phyloP scores from a whole-genome alignment of 148 eudicot species.

The Persicaria maculosa region DNA sequence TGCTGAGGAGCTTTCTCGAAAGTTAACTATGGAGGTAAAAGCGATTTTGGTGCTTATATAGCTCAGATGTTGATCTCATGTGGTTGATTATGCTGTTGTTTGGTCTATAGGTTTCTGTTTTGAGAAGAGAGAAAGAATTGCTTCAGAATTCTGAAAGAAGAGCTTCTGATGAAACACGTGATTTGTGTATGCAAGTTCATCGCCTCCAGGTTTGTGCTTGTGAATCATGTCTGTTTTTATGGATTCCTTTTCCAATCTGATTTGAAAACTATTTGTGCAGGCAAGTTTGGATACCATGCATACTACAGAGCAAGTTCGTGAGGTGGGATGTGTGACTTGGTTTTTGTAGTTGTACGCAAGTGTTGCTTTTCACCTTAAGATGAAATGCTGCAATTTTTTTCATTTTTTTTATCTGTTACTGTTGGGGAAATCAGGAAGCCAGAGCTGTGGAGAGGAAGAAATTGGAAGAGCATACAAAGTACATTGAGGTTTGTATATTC shows the following conservation, averaged over 20 bases:
- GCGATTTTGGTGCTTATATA: neutral
- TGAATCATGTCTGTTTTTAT: neutral
- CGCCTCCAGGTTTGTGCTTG: constrained; percentile 55
- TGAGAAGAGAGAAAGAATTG: constrained; percentile 76
- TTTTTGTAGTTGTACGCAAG: neutral
- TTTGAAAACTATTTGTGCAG: constrained; percentile 17
- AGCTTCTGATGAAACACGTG: constrained; percentile 79
- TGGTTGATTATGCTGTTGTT: constrained; percentile 4
- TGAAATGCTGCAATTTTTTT: neutral
- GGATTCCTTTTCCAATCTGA: neutral
- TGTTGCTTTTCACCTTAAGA: neutral
- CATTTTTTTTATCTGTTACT: neutral
- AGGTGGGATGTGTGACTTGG: constrained; percentile 24
- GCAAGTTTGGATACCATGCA: constrained; percentile 78
- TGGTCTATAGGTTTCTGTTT: constrained; percentile 42
- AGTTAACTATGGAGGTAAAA: constrained; percentile 64
- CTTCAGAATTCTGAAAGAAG: constrained; percentile 74
- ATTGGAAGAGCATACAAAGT: constrained; percentile 59
- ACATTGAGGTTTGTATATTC: constrained; percentile 50
- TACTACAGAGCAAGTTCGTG: constrained; percentile 69
- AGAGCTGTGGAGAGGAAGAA: constrained; percentile 69
- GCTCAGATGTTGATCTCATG: neutral
- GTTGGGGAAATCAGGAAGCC: constrained; percentile 41
- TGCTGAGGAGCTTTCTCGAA: constrained; percentile 70
- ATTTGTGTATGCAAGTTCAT: constrained; percentile 68